A percentile compares a stretch with the other conserved stretches of the same genome.
phyloP scores from a whole-genome alignment of 169 alveolate genomes.

The Plasmodium fragile region DNA sequence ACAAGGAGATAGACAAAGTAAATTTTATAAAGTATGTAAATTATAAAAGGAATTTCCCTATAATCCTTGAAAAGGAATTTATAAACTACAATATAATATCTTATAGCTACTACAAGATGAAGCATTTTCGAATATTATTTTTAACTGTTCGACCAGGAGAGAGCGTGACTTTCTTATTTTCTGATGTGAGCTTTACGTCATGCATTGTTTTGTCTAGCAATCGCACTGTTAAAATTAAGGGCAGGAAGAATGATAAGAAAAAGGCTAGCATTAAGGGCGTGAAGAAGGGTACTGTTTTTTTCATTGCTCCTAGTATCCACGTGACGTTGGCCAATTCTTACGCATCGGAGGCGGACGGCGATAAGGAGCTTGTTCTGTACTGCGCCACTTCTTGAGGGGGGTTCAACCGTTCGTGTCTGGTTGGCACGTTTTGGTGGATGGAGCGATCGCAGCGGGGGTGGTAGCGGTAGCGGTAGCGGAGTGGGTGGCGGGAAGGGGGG shows the following conservation, averaged over 20 bases:
- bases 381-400: slow-evolving; percentile 45
- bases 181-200: slow-evolving; percentile 38
- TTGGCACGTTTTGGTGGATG: background rate
- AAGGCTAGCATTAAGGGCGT: slow-evolving; percentile 46
- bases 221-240: slow-evolving; percentile 36
- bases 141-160: slow-evolving; percentile 54
- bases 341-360: slow-evolving; percentile 31
- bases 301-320: slow-evolving; percentile 44
- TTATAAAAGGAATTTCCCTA: slow-evolving; percentile 41
- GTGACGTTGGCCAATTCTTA: slow-evolving; percentile 36
- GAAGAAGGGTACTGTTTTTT: slow-evolving; percentile 25
- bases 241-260: slow-evolving; percentile 51
- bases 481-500: no score
- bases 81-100: slow-evolving; percentile 56
- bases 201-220: slow-evolving; percentile 54
- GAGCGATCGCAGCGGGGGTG: no score
- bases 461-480: no score
- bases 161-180: slow-evolving; percentile 19
- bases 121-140: slow-evolving; percentile 48
- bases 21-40: slow-evolving; percentile 65
- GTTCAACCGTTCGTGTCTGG: background rate
- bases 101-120: slow-evolving; percentile 44
- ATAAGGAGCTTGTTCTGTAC: slow-evolving; percentile 46
- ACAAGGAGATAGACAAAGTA: slow-evolving; percentile 90
- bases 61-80: slow-evolving; percentile 59